Conservation (phyloP, 1,284 basidiomycete genomes). For the Laetiporus sulphureus region DNA sequence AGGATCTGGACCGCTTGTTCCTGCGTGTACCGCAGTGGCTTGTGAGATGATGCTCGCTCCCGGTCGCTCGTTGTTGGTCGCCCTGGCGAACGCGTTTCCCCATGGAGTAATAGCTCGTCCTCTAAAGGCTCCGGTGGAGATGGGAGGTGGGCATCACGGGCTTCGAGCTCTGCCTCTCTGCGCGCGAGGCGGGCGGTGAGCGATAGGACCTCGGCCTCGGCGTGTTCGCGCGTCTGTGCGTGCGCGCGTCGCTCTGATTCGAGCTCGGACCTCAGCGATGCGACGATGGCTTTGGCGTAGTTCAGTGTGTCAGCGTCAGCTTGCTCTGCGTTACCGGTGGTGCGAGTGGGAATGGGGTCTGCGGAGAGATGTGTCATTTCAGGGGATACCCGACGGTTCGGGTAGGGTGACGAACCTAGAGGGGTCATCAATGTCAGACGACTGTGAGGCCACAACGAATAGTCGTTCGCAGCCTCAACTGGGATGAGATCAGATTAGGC, state of each 20-base stretch:
- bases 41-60: too few species aligned
- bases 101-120: too few species aligned
- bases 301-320: background rate
- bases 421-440: conserved; percentile 37
- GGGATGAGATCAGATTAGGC: conserved; percentile 7
- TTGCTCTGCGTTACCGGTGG: background rate
- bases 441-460: conserved; percentile 44
- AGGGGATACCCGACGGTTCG: background rate
- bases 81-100: too few species aligned
- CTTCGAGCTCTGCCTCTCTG: conserved; percentile 48
- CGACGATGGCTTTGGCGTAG: conserved; percentile 28
- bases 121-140: too few species aligned
- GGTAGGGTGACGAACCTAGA: conserved; percentile 32
- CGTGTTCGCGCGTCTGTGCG: conserved; percentile 29
- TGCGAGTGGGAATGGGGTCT: background rate
- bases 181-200: conserved; percentile 50
- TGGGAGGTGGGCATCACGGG: too few species aligned
- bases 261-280: conserved; percentile 35
- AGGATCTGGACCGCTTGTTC: conserved; percentile 37
- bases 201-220: conserved; percentile 35
- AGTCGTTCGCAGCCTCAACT: conserved; percentile 51
- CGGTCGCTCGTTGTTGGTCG: too few species aligned
- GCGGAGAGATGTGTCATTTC: background rate
- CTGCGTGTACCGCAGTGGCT: too few species aligned
- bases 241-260: conserved; percentile 41